phyloP scores from a whole-genome alignment of 108 stramenopile genomes.

The Skeletonema menzelii region DNA sequence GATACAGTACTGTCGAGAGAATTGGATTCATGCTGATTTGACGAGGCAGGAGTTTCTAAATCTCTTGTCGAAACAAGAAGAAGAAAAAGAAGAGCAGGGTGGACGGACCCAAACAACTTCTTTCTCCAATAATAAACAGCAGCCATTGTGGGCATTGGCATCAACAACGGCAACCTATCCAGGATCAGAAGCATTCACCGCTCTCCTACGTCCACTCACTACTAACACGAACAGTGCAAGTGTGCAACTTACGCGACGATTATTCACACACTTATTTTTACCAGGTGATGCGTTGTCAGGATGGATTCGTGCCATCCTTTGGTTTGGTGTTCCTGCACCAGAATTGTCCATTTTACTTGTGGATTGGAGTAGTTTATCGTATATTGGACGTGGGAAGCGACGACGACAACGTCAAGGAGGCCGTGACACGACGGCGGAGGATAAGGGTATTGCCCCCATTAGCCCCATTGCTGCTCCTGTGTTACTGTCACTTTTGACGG shows the following conservation, averaged over 20 bases:
- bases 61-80: background rate
- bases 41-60: conserved; percentile 69
- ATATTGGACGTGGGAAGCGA: conserved; percentile 10
- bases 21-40: conserved; percentile 77
- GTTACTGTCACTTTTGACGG: conserved; percentile 29
- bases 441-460: conserved; percentile 21
- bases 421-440: background rate
- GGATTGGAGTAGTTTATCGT: conserved; percentile 67
- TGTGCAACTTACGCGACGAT: conserved; percentile 43
- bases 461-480: conserved; percentile 47
- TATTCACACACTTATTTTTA: conserved; percentile 81
- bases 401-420: conserved; percentile 14
- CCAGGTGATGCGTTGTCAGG: conserved; percentile 61
- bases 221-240: conserved; percentile 35
- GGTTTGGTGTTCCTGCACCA: conserved; percentile 67
- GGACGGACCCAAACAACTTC: conserved; percentile 1
- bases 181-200: conserved; percentile 53
- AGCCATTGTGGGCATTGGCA: conserved; percentile 71
- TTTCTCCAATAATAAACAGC: background rate
- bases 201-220: conserved; percentile 62
- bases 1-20: conserved; percentile 55
- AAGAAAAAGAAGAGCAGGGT: background rate
- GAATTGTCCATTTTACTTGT: conserved; percentile 74
- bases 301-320: conserved; percentile 56
- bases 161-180: conserved; percentile 54